Conservation (phyloP, 1,284 basidiomycete genomes). For the Caloboletus firmus region DNA sequence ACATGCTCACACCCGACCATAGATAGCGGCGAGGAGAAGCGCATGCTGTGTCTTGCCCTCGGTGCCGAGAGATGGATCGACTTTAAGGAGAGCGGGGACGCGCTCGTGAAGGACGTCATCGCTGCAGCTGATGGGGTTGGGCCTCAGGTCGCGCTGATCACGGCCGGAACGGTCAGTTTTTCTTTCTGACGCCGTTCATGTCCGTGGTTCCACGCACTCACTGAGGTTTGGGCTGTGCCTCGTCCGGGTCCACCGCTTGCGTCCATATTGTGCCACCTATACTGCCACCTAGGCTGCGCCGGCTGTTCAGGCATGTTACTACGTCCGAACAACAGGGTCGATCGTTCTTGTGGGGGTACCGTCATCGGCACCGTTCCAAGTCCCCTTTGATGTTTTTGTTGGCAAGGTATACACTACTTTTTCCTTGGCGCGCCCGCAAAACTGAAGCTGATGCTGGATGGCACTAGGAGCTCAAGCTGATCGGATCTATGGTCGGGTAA, state of each 20-base stretch:
- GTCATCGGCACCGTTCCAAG: constrained; percentile 37
- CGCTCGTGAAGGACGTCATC: constrained; percentile 50
- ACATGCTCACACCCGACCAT: not conserved
- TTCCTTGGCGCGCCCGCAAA: not conserved
- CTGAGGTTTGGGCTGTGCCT: not conserved
- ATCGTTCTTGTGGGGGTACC: constrained; percentile 65
- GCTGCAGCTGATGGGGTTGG: constrained; percentile 61
- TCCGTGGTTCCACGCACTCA: not conserved
- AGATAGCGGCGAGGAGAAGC: constrained; percentile 69
- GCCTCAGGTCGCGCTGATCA: constrained; percentile 64
- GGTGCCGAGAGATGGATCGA: constrained; percentile 75
- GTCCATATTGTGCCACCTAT: not conserved
- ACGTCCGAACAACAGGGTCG: constrained; percentile 56
- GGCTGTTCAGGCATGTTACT: constrained; percentile 65
- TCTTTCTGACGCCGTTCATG: not conserved
- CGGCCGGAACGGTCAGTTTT: constrained; percentile 43
- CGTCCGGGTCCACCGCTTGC: not conserved
- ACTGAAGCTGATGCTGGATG: not conserved
- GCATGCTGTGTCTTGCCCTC: constrained; percentile 53
- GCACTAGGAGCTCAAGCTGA: constrained; percentile 48
- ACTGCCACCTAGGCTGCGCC: constrained; percentile 42
- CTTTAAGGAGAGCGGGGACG: constrained; percentile 54
- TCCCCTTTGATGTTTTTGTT: constrained; percentile 59
- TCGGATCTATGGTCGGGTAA: constrained; percentile 63
- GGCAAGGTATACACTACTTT: constrained; percentile 41